Percentiles rank a stretch among this genome's conserved stretches.
phyloP scores from a whole-genome alignment of 176 grass and related monocot genomes.

The Zoysia japonica region DNA sequence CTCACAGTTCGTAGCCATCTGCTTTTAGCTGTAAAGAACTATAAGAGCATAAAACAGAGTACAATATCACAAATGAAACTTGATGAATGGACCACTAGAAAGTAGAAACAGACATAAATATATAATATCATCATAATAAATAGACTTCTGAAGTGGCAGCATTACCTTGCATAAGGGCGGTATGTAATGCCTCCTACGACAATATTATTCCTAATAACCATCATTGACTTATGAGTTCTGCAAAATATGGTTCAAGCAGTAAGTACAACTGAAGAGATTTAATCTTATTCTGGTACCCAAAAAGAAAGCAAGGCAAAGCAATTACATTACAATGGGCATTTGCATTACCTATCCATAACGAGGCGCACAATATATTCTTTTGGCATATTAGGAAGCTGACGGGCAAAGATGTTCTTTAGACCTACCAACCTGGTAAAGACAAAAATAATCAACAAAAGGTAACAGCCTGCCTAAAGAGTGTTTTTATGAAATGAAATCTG shows the following conservation, averaged over 20 bases:
- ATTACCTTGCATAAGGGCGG: constrained; percentile 89
- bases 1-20: neutral
- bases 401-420: constrained; percentile 98
- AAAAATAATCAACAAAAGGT: constrained; percentile 20
- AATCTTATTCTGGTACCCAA: neutral
- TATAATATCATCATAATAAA: constrained; percentile 25
- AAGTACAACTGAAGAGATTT: constrained; percentile 17
- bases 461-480: neutral
- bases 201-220: constrained; percentile 97
- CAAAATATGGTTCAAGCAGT: constrained; percentile 25
- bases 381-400: constrained; percentile 99
- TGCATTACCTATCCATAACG: constrained; percentile 89
- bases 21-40: constrained; percentile 15
- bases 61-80: neutral
- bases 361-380: constrained; percentile 99
- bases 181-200: constrained; percentile 99
- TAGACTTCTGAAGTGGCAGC: neutral
- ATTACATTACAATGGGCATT: neutral
- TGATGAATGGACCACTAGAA: neutral
- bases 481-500: neutral
- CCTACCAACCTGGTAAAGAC: constrained; percentile 77
- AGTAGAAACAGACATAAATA: constrained; percentile 4
- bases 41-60: neutral
- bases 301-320: neutral
- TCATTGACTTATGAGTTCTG: constrained; percentile 99